Base-by-base conservation (phyloP, 2,329 filamentous ascomycete species). In the Claviceps spartinae region DNA sequence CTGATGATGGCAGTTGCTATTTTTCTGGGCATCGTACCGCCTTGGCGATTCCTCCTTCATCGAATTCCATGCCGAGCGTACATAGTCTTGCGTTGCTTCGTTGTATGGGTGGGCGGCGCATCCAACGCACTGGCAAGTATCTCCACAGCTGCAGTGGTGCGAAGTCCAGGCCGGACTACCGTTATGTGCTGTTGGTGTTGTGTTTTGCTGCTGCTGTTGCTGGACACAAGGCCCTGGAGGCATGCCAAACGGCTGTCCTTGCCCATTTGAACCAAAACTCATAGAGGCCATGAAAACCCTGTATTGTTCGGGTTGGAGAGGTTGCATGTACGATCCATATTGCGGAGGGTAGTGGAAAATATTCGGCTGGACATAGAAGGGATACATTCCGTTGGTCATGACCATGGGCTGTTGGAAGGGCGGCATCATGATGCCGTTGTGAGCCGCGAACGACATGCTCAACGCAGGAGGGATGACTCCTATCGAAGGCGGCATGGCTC, bases 81-180 rank as follows among this genome's bases (percentile, higher is more conserved):
- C 70, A 53, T 72, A 73, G 48, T 69, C 71, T 55, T 71, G 75
- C 49, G 78, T 85, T 22, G 81, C 77, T 7, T 78, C 72, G 57
- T 86, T 86, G 60, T 81, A 83, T 13, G 83, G 81, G 62, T 86
- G 82, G 2, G 78, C 78, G 5, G 80, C 73, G 61, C 83, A 87
- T 11, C 82, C 83, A 38, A 86, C 69, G 60, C 83, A 87, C 57
- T 81, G 75, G 57, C 83, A 87, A 30, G 70, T 70, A 51, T 82
- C 77, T 20, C 83, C 83, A 60, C 83, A 87, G 47, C 72, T 71
- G 59, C 83, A 87, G 51, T 65, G 69, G 46, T 69, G 68, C 50
- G 62, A 67, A 20, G 64, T 70, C 57, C 64, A 67, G 30, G 30
- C 30, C 3, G 58, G 53, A 3, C 58, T 53, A n/a, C 50, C 51